Conservation (phyloP, 495 filamentous ascomycete genomes). For the Apiosordaria backusii region DNA sequence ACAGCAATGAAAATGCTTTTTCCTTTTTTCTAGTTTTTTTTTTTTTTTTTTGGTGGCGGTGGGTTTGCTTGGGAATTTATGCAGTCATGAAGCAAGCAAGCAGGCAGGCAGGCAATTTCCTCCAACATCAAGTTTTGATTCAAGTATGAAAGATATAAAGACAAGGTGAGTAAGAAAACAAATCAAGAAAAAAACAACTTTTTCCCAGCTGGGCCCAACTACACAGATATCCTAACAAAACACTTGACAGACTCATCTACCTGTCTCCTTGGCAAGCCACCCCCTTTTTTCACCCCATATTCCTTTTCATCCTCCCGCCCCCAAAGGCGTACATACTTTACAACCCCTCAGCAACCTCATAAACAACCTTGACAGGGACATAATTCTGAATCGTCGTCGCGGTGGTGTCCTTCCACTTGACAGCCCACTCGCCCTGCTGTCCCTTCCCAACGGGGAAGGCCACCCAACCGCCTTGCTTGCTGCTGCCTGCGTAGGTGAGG, state of each 20-base stretch:
- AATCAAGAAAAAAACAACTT: neutral
- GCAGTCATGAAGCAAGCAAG: neutral
- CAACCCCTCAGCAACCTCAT: conserved; percentile 21
- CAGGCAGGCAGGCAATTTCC: neutral
- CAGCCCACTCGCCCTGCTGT: conserved; percentile 25
- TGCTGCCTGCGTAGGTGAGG: conserved; percentile 24
- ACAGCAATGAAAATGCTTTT: conserved; percentile 27
- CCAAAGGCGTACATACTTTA: neutral
- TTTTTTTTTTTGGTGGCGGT: conserved; percentile 10
- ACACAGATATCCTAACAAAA: too few relatives aligned
- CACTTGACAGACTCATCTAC: neutral
- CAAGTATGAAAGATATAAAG: neutral
- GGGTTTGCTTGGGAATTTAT: neutral
- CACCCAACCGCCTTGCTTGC: conserved; percentile 30
- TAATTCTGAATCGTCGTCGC: conserved; percentile 35
- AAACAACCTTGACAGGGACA: conserved; percentile 36
- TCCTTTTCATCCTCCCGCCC: neutral
- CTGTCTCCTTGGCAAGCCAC: neutral
- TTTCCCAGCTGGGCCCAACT: neutral
- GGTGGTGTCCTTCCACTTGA: conserved; percentile 40
- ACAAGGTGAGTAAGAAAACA: neutral
- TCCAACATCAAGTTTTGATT: neutral
- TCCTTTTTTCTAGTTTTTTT: conserved; percentile 8
- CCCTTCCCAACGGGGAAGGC: conserved; percentile 29
- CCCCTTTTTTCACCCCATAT: neutral